Base-by-base conservation (phyloP, 2,329 filamentous ascomycete genomes). In the Mycosphaerella arachidis region DNA sequence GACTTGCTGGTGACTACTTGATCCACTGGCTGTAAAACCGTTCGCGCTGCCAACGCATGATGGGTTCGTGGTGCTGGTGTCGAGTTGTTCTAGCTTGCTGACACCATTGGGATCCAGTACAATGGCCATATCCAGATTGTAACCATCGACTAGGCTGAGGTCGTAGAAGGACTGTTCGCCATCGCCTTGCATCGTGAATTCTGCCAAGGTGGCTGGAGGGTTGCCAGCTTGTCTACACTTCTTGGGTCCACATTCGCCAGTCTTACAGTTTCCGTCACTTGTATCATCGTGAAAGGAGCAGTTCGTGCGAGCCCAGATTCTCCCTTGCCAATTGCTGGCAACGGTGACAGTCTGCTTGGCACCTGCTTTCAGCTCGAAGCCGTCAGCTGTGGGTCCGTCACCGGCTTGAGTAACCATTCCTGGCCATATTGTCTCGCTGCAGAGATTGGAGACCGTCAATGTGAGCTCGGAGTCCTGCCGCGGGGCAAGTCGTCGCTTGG, bases 241-340 rank as follows among this genome's bases (percentile, higher is more conserved):
- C 60, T 93, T 69, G 60, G 84, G 82, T 60, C 86, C 85, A 72
- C 91, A 94, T 73, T 94, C 90, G 7, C 90, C 90, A 1, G 90
- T 91, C 54, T 79, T 73, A 74, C 91, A 94, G 46, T 72, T 73
- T 31, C 76, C 73, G 24, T 75, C 74, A 55, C 81, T 85, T 1
- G 86, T 88, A 52, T 85, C 81, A 16, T 79, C 79, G 66, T 87
- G 85, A 73, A 92, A 91, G 43, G 84, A 89, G 76, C 91, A 95
- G 71, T 94, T 94, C 18, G 90, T 93, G 56, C 91, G 81, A 12
- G 86, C 91, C 91, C 90, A 94, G 30, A 94, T 79, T 56, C 91
- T 84, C 9, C 91, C 91, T 71, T 90, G 86, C 91, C 90, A 95
- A 66, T 91, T 84, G 53, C 82, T 78, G 10, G 86, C 84, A 27